phyloP scores from a whole-genome alignment of 2,329 filamentous ascomycete genomes.

The Alternaria rosae region DNA sequence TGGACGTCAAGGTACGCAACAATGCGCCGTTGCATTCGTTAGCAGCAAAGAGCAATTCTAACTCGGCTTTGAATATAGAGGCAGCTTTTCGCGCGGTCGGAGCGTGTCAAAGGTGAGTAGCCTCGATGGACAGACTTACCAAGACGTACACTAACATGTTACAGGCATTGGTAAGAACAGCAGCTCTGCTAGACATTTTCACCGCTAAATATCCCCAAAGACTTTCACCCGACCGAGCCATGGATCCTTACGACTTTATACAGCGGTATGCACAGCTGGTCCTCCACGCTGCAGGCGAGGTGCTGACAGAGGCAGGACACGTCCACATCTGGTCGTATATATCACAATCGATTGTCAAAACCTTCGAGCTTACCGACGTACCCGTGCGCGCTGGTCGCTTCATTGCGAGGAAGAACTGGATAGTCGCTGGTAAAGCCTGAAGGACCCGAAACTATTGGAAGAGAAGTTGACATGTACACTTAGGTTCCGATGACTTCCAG shows the following conservation, averaged over 20 bases:
- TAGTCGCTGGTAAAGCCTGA: slow-evolving; percentile 73
- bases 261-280: slow-evolving; percentile 68
- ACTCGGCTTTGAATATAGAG: slow-evolving; percentile 63
- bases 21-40: not conserved
- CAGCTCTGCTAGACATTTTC: slow-evolving; percentile 2
- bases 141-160: slow-evolving; percentile 32
- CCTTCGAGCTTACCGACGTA: slow-evolving; percentile 98
- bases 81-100: slow-evolving; percentile 85
- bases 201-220: slow-evolving; percentile 64
- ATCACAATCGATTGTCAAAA: slow-evolving; percentile 85
- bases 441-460: not conserved
- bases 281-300: slow-evolving; percentile 6
- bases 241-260: slow-evolving; percentile 95
- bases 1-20: slow-evolving; percentile 55
- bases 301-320: slow-evolving; percentile 70
- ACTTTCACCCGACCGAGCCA: slow-evolving; percentile 96
- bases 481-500: slow-evolving; percentile 82
- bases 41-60: slow-evolving; percentile 36
- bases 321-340: slow-evolving; percentile 99
- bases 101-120: slow-evolving; percentile 78
- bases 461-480: slow-evolving; percentile 29
- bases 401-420: slow-evolving; percentile 98
- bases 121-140: slow-evolving; percentile 1
- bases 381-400: slow-evolving; percentile 96
- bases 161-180: slow-evolving; percentile 46